Evolutionary conservation across 2,329 filamentous ascomycete genomes (phyloP).

Genomic region (Zelopaecilomyces penicillatus): DNA sequence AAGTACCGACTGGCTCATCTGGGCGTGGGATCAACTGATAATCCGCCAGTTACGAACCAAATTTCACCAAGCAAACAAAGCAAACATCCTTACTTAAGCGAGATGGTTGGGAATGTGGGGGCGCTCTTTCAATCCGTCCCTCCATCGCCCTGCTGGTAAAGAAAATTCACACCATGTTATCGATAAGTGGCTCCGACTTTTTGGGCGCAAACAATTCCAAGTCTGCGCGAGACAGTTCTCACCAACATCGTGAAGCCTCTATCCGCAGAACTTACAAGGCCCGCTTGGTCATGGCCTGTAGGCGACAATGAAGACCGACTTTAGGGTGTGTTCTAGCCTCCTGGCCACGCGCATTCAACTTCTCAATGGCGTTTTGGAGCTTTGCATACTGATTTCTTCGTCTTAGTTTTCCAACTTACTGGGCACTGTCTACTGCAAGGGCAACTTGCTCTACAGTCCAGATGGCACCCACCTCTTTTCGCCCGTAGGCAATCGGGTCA

Average conservation of each 20-base stretch:
- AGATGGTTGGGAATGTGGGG: too few relatives aligned
- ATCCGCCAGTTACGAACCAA: too few relatives aligned
- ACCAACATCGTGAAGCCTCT: not conserved
- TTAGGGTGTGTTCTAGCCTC: slow-evolving; percentile 57
- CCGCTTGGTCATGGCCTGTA: slow-evolving; percentile 25
- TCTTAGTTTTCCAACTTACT: slow-evolving; percentile 91
- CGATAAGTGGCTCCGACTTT: slow-evolving; percentile 12
- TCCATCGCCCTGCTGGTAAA: not conserved
- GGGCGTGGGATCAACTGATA: too few relatives aligned
- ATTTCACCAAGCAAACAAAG: too few relatives aligned
- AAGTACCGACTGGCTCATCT: too few relatives aligned
- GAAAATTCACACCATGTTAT: slow-evolving; percentile 13
- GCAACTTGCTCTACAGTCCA: slow-evolving; percentile 91
- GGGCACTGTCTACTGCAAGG: slow-evolving; percentile 96
- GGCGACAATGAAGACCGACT: slow-evolving; percentile 92
- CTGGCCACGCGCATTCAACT: not conserved
- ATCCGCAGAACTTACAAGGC: not conserved
- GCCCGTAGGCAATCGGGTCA: slow-evolving; percentile 90
- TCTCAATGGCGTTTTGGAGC: not conserved
- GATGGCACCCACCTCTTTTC: slow-evolving; percentile 95
- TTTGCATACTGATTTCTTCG: not conserved
- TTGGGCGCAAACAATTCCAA: not conserved
- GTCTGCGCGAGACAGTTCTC: not conserved
- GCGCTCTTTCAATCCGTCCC: not conserved
- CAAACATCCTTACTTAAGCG: too few relatives aligned